A percentile compares a stretch with the other conserved stretches of the same genome.
phyloP scores from a whole-genome alignment of 2,329 filamentous ascomycete species.

The Biscogniauxia sp. region DNA sequence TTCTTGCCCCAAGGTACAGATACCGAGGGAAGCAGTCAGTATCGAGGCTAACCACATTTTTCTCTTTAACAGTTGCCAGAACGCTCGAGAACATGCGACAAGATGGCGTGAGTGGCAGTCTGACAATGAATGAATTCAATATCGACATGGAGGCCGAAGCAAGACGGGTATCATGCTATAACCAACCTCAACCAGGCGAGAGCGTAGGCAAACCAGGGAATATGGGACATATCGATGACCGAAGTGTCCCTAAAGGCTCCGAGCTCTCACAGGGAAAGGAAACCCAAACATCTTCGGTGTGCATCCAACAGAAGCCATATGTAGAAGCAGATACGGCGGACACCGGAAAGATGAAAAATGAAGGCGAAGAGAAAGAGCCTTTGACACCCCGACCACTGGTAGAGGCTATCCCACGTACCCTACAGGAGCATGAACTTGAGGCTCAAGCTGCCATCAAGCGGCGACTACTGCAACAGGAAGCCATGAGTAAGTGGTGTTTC shows the following conservation, averaged over 20 bases:
- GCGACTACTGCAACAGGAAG: conserved; percentile 4
- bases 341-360: not conserved
- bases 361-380: not conserved
- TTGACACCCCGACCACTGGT: not conserved
- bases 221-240: not conserved
- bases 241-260: not conserved
- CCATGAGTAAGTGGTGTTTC: conserved; percentile 6
- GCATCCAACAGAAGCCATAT: not conserved
- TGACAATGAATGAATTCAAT: conserved; percentile 22
- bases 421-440: not conserved
- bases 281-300: not conserved
- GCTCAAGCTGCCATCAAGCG: conserved; percentile 1
- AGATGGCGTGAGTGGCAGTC: not conserved
- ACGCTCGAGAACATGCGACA: conserved; percentile 19
- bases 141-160: conserved; percentile 19
- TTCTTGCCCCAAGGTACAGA: not conserved
- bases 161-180: conserved; percentile 8
- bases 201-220: not conserved
- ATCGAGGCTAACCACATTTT: not conserved
- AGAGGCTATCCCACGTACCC: not conserved
- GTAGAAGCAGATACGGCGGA: not conserved
- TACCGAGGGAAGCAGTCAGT: not conserved
- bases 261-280: too few species aligned
- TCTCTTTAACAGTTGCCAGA: conserved; percentile 9
- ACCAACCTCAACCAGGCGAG: conserved; percentile 5